Evolutionary conservation across 2,329 filamentous ascomycete genomes (phyloP).

Genomic region (Stagonosporopsis tanaceti): DNA sequence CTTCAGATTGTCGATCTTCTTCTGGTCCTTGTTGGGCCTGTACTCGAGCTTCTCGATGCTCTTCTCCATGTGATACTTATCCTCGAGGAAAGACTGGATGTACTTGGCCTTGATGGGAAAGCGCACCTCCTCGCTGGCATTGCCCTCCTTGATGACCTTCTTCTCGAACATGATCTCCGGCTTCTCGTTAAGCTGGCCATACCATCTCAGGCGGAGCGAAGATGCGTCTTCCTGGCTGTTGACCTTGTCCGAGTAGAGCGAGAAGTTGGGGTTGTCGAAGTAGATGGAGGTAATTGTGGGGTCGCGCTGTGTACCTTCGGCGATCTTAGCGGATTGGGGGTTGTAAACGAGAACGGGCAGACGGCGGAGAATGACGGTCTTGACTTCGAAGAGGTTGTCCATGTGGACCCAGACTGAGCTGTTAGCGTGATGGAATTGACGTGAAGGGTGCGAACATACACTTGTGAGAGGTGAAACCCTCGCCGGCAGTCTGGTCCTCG

Average conservation of each 20-base stretch:
- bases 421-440: neutral
- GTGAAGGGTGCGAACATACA: constrained; percentile 61
- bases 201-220: constrained; percentile 90
- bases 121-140: constrained; percentile 78
- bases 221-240: constrained; percentile 76
- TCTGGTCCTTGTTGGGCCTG: constrained; percentile 71
- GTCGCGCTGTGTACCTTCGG: constrained; percentile 78
- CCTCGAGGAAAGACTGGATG: constrained; percentile 83
- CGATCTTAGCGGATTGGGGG: constrained; percentile 81
- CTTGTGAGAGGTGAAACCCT: constrained; percentile 85
- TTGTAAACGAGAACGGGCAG: constrained; percentile 94
- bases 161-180: constrained; percentile 88
- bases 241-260: constrained; percentile 86
- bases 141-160: constrained; percentile 81
- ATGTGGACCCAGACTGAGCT: constrained; percentile 86
- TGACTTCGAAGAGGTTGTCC: constrained; percentile 95
- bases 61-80: constrained; percentile 92
- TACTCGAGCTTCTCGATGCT: constrained; percentile 83
- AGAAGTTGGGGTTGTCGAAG: constrained; percentile 88
- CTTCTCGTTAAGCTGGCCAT: constrained; percentile 79
- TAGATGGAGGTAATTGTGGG: constrained; percentile 95
- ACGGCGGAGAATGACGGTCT: constrained; percentile 90
- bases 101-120: constrained; percentile 95
- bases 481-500: constrained; percentile 55
- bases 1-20: constrained; percentile 74